Evolutionary conservation across 306 rosid species (phyloP).

Genomic region (Vicia sativa): DNA sequence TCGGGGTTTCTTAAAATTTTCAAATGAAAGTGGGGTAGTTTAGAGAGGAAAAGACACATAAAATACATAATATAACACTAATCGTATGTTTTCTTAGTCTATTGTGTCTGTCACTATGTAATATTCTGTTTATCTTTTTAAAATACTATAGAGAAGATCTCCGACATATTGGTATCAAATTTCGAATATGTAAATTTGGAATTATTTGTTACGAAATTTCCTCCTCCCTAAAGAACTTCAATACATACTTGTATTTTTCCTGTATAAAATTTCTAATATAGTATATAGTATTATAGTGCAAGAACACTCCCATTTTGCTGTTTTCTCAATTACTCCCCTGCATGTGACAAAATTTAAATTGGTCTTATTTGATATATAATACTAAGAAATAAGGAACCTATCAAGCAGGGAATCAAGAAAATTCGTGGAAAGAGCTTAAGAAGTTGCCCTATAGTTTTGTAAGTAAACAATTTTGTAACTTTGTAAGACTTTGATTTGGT

Average conservation of each 20-base stretch:
- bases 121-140: no score
- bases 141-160: no score
- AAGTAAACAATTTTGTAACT: constrained; percentile 22
- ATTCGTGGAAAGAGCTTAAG: constrained; percentile 43
- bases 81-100: no score
- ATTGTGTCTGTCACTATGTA: no score
- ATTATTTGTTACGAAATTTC: constrained; percentile 35
- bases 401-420: constrained; percentile 32
- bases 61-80: no score
- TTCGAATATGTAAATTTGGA: neutral
- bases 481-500: constrained; percentile 41
- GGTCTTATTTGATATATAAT: constrained; percentile 5
- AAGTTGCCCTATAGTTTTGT: constrained; percentile 23
- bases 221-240: neutral
- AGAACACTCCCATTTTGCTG: neutral
- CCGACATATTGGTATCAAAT: neutral
- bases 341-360: constrained; percentile 33
- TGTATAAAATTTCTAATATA: neutral
- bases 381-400: neutral
- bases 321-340: neutral
- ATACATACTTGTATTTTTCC: constrained; percentile 1
- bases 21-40: no score
- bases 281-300: neutral
- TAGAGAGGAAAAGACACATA: no score
- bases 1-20: no score